Evolutionary conservation across 2,329 filamentous ascomycete species (phyloP).

Genomic region (Fulvia fulva): DNA sequence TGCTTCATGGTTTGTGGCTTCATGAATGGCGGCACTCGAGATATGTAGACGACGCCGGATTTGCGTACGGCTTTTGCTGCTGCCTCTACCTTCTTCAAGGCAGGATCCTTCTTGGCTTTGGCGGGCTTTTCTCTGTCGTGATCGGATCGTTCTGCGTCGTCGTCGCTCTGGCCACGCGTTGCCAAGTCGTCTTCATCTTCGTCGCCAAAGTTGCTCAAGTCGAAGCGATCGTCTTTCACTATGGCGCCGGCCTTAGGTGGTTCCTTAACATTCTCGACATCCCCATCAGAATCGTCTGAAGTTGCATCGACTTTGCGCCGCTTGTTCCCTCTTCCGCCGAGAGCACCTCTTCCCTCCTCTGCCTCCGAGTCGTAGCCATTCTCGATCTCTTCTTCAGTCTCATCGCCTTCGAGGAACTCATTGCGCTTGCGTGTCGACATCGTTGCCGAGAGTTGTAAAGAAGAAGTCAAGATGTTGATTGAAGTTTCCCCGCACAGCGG

Average conservation of each 20-base stretch:
- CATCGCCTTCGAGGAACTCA: conserved; percentile 59
- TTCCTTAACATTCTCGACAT: conserved; percentile 10
- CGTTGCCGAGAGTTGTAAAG: background rate
- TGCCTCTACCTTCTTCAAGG: conserved; percentile 64
- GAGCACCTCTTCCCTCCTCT: conserved; percentile 61
- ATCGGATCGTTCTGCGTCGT: conserved; percentile 27
- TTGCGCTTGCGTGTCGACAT: conserved; percentile 70
- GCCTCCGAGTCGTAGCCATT: conserved; percentile 65
- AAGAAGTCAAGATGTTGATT: background rate
- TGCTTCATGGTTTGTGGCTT: conserved; percentile 73
- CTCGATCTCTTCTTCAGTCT: conserved; percentile 42
- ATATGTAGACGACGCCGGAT: conserved; percentile 79
- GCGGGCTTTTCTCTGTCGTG: conserved; percentile 5
- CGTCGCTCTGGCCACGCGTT: conserved; percentile 17
- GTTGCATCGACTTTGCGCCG: conserved; percentile 56
- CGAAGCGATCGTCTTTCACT: conserved; percentile 13
- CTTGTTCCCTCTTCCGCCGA: conserved; percentile 52
- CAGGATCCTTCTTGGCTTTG: conserved; percentile 37
- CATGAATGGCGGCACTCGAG: conserved; percentile 83
- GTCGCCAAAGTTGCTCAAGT: conserved; percentile 14
- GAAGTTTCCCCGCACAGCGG: background rate
- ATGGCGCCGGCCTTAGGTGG: background rate
- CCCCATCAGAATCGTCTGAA: conserved; percentile 26
- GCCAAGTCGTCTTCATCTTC: conserved; percentile 30
- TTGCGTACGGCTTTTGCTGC: conserved; percentile 63